Conservation (phyloP, 2,329 filamentous ascomycete species). For the Nemania diffusa region DNA sequence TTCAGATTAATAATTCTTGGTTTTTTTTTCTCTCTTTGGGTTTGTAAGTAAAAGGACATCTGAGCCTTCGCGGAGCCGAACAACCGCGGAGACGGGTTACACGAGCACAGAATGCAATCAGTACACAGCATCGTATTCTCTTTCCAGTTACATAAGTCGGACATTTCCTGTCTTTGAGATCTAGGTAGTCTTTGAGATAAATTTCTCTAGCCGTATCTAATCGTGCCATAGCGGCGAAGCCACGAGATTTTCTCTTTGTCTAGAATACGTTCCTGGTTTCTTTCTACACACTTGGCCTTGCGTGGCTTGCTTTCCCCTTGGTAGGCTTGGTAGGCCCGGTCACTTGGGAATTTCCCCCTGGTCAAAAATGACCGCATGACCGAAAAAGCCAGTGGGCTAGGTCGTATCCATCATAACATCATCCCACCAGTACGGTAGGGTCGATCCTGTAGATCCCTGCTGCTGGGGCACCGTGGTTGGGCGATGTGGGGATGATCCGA, state of each 20-base stretch:
- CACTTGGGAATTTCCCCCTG: constrained; percentile 29
- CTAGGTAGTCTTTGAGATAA: background rate
- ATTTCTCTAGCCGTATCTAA: background rate
- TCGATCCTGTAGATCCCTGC: constrained; percentile 44
- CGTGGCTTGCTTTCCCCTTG: constrained; percentile 26
- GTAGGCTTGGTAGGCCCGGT: constrained; percentile 34
- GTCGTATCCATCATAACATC: constrained; percentile 37
- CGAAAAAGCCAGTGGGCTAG: constrained; percentile 33
- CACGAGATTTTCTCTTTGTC: background rate
- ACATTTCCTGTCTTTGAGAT: background rate
- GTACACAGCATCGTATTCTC: background rate
- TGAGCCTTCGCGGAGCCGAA: constrained; percentile 6
- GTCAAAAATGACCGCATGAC: constrained; percentile 34
- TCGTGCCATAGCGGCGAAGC: background rate
- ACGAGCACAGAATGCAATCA: background rate
- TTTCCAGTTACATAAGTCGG: background rate
- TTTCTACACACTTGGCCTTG: constrained; percentile 1
- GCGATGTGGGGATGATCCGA: constrained; percentile 42
- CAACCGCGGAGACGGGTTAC: background rate
- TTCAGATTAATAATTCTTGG: background rate
- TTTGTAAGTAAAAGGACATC: background rate
- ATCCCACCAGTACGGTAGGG: constrained; percentile 44
- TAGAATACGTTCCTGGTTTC: constrained; percentile 9
- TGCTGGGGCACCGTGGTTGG: constrained; percentile 34
- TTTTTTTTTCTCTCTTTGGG: background rate